A percentile compares a stretch with the other conserved stretches of the same genome.
Evolutionary conservation across 768 basidiomycete species (phyloP).

Genomic region (Kondoa subrosea): DNA sequence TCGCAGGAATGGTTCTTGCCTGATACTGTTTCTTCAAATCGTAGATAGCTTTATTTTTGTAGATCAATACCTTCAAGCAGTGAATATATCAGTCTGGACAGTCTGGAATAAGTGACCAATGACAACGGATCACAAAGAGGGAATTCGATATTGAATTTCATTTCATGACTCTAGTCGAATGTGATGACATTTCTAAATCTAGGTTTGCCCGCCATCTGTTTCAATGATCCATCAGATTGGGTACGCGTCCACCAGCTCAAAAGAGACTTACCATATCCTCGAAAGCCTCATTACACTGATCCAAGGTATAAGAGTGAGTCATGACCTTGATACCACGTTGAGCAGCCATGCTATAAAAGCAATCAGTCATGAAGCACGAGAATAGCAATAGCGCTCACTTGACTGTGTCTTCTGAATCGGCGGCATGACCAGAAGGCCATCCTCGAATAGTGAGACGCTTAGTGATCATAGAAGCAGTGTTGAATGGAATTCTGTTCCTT

Average conservation of each 20-base stretch:
- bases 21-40: no score
- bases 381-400: not conserved
- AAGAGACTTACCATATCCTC: not conserved
- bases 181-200: slow-evolving; percentile 17
- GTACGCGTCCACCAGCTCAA: not conserved
- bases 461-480: slow-evolving; percentile 13
- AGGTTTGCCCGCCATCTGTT: slow-evolving; percentile 23
- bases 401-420: not conserved
- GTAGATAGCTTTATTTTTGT: no score
- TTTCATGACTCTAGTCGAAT: not conserved
- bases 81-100: no score
- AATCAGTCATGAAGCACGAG: not conserved
- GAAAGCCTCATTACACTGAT: slow-evolving; percentile 22
- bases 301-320: slow-evolving; percentile 15
- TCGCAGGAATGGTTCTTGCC: no score
- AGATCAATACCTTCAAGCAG: no score
- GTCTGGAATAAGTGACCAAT: no score
- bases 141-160: not conserved
- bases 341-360: slow-evolving; percentile 21
- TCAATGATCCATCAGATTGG: no score
- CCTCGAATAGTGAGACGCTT: slow-evolving; percentile 24
- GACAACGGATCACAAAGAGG: no score
- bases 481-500: not conserved
- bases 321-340: slow-evolving; percentile 16
- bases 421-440: slow-evolving; percentile 20